A percentile compares a stretch with the other conserved stretches of the same genome.
Conservation (phyloP, 352 stramenopile species). For the Phytophthora constricta region DNA sequence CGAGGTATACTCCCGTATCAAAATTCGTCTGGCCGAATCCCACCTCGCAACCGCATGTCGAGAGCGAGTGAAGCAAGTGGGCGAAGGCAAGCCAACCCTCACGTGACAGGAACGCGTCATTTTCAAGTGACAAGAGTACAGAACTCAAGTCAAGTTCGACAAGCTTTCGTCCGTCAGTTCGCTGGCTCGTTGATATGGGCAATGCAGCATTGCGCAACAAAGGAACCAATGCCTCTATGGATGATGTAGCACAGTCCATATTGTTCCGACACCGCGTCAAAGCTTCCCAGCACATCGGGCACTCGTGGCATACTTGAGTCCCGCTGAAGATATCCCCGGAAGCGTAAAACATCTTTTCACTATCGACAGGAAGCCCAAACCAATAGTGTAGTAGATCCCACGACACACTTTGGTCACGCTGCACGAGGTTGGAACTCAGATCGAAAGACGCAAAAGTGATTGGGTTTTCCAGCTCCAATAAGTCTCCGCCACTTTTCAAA, state of each 20-base stretch:
- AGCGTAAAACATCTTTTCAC: conserved; percentile 1
- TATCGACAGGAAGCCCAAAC: conserved; percentile 1
- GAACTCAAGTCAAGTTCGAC: conserved; percentile 16
- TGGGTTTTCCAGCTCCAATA: neutral
- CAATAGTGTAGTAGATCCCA: conserved; percentile 20
- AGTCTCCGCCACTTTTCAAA: neutral
- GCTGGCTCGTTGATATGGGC: conserved; percentile 2
- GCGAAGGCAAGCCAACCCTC: conserved; percentile 27
- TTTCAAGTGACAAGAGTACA: conserved; percentile 15
- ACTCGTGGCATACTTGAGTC: conserved; percentile 14
- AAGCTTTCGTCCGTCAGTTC: neutral
- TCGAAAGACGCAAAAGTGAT: conserved; percentile 15
- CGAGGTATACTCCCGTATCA: neutral
- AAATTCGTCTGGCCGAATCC: conserved; percentile 12
- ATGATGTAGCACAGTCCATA: conserved; percentile 22
- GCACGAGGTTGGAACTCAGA: conserved; percentile 22
- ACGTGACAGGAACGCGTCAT: conserved; percentile 17
- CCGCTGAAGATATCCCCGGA: conserved; percentile 16
- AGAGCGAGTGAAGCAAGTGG: conserved; percentile 13
- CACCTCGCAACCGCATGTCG: conserved; percentile 15
- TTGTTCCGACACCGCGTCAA: conserved; percentile 24
- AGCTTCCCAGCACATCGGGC: conserved; percentile 26
- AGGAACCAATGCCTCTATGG: conserved; percentile 18
- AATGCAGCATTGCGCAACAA: conserved; percentile 16
- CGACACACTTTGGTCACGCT: conserved; percentile 10